These are phyloP conservation scores for Cercospora sp. DNA, from an alignment of 2,329 filamentous ascomycete genomes.

Conservation along the genomic window DNA sequence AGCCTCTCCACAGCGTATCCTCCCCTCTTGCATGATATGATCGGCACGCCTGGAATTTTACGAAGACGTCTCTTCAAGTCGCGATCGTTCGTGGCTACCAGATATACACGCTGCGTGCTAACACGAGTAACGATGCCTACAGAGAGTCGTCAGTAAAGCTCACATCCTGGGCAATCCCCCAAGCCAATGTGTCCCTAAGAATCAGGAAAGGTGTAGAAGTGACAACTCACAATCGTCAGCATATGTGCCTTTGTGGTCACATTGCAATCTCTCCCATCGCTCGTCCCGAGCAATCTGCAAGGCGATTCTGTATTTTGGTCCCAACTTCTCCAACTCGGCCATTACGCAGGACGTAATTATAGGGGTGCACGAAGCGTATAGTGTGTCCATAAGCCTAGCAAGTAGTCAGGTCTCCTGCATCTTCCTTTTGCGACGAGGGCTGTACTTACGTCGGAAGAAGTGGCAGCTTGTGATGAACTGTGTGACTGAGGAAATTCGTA, in stretches of 20 bases:
- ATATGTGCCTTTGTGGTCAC: conserved; percentile 86
- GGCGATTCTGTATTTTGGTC: conserved; percentile 83
- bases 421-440: neutral
- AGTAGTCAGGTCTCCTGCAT: conserved; percentile 43
- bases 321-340: conserved; percentile 85
- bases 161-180: neutral
- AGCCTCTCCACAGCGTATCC: conserved; percentile 95
- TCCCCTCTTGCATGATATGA: conserved; percentile 78
- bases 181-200: neutral
- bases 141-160: neutral
- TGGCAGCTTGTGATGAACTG: conserved; percentile 86
- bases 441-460: neutral
- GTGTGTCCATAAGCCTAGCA: conserved; percentile 86
- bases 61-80: conserved; percentile 79
- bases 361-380: conserved; percentile 87
- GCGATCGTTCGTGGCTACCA: conserved; percentile 63
- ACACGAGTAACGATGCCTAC: conserved; percentile 46
- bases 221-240: conserved; percentile 71
- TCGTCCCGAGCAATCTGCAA: conserved; percentile 85
- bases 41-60: conserved; percentile 75
- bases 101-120: conserved; percentile 49
- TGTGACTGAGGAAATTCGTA: conserved; percentile 89
- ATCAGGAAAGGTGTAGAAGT: neutral
- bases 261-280: conserved; percentile 79
- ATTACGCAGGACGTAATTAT: conserved; percentile 83